A percentile compares a stretch with the other conserved stretches of the same genome.
Conservation (phyloP, 257 asterid genomes). For the Fraxinus americana region DNA sequence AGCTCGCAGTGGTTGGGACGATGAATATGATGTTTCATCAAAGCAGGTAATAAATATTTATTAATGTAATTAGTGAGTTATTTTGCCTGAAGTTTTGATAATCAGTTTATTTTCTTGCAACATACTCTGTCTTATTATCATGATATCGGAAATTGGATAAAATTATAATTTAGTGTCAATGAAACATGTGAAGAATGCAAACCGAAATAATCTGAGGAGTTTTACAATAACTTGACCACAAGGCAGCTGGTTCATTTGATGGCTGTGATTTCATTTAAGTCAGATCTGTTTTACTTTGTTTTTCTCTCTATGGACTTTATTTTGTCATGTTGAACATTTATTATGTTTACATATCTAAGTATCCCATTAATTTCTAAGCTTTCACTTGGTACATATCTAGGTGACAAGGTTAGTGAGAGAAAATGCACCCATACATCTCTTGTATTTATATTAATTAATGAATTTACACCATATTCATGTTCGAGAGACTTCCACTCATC, state of each 20-base stretch:
- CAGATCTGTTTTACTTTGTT: not conserved
- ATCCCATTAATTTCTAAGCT: not conserved
- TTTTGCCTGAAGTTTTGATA: not conserved
- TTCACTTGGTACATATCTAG: not conserved
- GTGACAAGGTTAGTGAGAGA: not conserved
- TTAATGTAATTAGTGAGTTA: not conserved
- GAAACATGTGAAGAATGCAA: not conserved
- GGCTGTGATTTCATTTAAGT: not conserved
- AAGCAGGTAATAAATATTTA: conserved; percentile 61
- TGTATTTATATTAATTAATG: not conserved
- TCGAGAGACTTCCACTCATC: not conserved
- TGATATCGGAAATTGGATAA: not conserved
- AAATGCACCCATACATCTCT: not conserved
- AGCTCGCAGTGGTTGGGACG: conserved; percentile 87
- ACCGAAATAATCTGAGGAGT: not conserved
- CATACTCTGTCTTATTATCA: not conserved
- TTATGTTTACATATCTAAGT: not conserved
- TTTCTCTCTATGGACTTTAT: not conserved
- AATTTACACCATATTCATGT: not conserved
- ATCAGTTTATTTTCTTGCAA: not conserved
- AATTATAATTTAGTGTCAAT: conserved; percentile 8
- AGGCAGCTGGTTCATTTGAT: not conserved
- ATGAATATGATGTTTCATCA: conserved; percentile 77
- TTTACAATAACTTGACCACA: conserved; percentile 9
- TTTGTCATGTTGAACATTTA: too few relatives aligned